Evolutionary conservation across 371 early-diverging fungal species (phyloP), one percentile per base, ranked within the genome.

Genomic region (Coemansia sp.): DNA sequence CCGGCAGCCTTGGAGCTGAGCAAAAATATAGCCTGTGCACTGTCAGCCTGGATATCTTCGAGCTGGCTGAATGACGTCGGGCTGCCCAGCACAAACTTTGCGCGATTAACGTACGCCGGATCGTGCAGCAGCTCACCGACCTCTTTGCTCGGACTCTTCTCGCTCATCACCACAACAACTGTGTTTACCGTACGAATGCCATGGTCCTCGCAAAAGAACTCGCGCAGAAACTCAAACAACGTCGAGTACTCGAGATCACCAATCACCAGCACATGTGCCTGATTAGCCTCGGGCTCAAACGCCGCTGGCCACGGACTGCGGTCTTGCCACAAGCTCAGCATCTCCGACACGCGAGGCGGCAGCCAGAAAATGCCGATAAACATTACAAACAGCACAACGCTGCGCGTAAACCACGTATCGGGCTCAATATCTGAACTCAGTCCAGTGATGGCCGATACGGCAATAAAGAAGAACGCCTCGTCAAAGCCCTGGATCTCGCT

Each of bases 171-270:
- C 16, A 90, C 88, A 13, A 90, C 86, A 13, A 79, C 80, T 1
- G 87, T 87, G 59, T 84, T 85, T 42, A 86, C 75, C 10, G 83
- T 86, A 31, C 67, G 74, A 29, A 78, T 61, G n/a, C 87, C 87
- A 54, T 86, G 87, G 67, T 87, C 87, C 62, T 84, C 83, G 62
- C 89, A 89, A 63, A 86, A 90, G 65, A 90, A 90, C 72, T 90
- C 90, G 57, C 87, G 81, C 64, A 90, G 68, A 39, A 90, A 90
- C 66, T 86, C 87, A 11, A 79, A 78, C 60, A 90, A 61, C 34
- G 82, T 69, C 4, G 71, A 67, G 51, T 81, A 70, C 64, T 86
- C 85, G 40, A 90, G 79, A 54, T 83, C 80, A 29, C 90, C 90
- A 26, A 83, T 78, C 18, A 90, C 80, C 22, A 90, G 69, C 5